Conservation (phyloP, 2,329 filamentous ascomycete species). For the Cercospora zeina region DNA sequence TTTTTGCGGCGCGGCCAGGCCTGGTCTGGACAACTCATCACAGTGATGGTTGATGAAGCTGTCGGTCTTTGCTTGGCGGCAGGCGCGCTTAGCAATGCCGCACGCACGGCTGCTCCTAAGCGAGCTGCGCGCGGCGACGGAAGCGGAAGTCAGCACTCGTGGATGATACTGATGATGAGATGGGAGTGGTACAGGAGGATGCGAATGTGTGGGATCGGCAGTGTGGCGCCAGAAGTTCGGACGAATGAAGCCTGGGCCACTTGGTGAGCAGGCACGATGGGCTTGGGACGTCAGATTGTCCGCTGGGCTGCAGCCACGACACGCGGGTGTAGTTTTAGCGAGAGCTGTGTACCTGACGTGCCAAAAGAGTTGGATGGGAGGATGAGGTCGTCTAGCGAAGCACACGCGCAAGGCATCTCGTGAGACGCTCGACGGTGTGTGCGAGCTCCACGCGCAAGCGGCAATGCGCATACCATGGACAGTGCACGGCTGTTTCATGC, state of each 20-base stretch:
- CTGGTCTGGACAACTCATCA: too few species aligned
- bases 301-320: neutral
- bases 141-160: neutral
- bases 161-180: neutral
- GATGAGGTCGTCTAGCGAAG: neutral
- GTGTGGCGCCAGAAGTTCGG: neutral
- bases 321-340: constrained; percentile 12
- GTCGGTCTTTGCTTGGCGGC: neutral
- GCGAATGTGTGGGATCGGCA: neutral
- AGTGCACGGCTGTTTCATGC: neutral
- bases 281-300: neutral
- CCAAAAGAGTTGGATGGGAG: constrained; percentile 9
- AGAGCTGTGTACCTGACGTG: constrained; percentile 5
- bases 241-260: neutral
- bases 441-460: neutral
- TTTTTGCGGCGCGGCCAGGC: neutral
- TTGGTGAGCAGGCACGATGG: constrained; percentile 7
- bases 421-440: neutral
- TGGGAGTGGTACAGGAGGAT: neutral
- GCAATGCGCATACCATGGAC: neutral
- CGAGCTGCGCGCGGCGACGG: neutral
- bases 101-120: constrained; percentile 5
- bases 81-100: constrained; percentile 4
- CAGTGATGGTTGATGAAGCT: neutral
- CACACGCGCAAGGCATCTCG: constrained; percentile 8